Conservation (phyloP, 2,329 filamentous ascomycete genomes). For the Penicillium nordicum region DNA sequence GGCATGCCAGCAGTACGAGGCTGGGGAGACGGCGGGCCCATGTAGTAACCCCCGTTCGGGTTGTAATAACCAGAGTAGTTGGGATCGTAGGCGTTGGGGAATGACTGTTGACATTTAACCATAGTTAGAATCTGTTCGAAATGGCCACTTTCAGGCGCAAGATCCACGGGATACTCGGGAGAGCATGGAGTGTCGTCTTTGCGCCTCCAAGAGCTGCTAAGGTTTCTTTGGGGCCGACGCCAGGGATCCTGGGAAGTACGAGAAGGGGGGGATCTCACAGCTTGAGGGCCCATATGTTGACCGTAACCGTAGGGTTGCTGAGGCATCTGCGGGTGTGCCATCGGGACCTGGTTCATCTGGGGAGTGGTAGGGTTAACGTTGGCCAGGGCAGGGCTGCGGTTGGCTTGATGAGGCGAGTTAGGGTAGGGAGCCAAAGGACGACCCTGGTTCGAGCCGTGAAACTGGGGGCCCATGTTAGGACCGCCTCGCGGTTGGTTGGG, state of each 20-base stretch:
- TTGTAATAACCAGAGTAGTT: slow-evolving; percentile 43
- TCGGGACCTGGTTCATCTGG: slow-evolving; percentile 68
- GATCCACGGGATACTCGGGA: slow-evolving; percentile 45
- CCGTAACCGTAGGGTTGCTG: slow-evolving; percentile 57
- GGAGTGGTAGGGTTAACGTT: slow-evolving; percentile 67
- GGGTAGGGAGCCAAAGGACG: slow-evolving; percentile 46
- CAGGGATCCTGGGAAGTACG: slow-evolving; percentile 18
- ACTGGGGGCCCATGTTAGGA: slow-evolving; percentile 52
- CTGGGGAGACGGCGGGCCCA: slow-evolving; percentile 46
- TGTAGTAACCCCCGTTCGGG: slow-evolving; percentile 35
- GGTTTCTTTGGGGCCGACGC: slow-evolving; percentile 27
- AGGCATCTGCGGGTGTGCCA: slow-evolving; percentile 62
- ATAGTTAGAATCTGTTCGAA: slow-evolving; percentile 71
- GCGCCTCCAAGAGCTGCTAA: not conserved
- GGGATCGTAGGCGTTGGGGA: slow-evolving; percentile 53
- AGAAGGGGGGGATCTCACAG: slow-evolving; percentile 54
- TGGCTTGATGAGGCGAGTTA: slow-evolving; percentile 64
- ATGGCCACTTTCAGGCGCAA: slow-evolving; percentile 66
- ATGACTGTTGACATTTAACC: slow-evolving; percentile 61
- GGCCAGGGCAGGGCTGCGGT: slow-evolving; percentile 63
- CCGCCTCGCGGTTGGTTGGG: slow-evolving; percentile 51
- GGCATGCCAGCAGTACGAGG: slow-evolving; percentile 50
- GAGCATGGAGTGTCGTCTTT: slow-evolving; percentile 19
- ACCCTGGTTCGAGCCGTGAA: slow-evolving; percentile 45
- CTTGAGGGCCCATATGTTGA: slow-evolving; percentile 56